phyloP scores from a whole-genome alignment of 31 red algal genomes.

The Porphyra umbilicalis region DNA sequence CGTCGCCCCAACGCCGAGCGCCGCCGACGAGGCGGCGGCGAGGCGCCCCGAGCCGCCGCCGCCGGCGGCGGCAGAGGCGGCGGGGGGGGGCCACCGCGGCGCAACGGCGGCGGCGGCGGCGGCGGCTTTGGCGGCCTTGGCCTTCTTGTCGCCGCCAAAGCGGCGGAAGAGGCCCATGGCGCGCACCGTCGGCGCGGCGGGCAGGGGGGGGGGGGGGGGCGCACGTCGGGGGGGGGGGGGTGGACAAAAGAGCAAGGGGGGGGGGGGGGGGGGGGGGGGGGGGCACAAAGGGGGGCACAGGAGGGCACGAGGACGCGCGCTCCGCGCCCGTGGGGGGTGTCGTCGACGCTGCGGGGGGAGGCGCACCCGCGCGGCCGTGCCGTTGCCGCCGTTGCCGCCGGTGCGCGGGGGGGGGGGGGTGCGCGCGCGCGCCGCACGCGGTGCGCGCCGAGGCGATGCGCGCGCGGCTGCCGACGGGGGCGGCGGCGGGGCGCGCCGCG shows the following conservation, averaged over 20 bases:
- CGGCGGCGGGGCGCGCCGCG: too few species aligned
- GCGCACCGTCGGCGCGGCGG: neutral
- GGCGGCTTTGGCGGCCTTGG: slow-evolving; percentile 16
- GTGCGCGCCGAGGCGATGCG: too few species aligned
- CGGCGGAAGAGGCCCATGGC: neutral
- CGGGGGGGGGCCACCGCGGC: neutral
- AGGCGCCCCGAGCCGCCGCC: neutral
- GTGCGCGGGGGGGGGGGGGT: too few species aligned
- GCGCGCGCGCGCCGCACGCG: too few species aligned
- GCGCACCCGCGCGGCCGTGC: too few species aligned
- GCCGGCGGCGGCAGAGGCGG: neutral
- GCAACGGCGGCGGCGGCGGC: slow-evolving; percentile 10
- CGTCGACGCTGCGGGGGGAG: too few species aligned
- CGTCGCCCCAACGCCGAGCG: neutral
- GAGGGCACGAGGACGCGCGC: too few species aligned
- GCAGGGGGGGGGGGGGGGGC: neutral
- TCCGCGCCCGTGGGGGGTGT: too few species aligned
- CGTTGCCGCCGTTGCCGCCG: too few species aligned
- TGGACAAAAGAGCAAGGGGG: neutral
- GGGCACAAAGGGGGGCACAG: neutral
- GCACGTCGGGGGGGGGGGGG: neutral
- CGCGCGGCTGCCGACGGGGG: too few species aligned
- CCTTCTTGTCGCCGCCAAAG: neutral
- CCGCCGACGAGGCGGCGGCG: neutral
- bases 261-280: neutral